Percentiles rank a stretch among this genome's conserved stretches.
phyloP scores from a whole-genome alignment of 2,329 filamentous ascomycete species.

The Malbranchea zuffiana region DNA sequence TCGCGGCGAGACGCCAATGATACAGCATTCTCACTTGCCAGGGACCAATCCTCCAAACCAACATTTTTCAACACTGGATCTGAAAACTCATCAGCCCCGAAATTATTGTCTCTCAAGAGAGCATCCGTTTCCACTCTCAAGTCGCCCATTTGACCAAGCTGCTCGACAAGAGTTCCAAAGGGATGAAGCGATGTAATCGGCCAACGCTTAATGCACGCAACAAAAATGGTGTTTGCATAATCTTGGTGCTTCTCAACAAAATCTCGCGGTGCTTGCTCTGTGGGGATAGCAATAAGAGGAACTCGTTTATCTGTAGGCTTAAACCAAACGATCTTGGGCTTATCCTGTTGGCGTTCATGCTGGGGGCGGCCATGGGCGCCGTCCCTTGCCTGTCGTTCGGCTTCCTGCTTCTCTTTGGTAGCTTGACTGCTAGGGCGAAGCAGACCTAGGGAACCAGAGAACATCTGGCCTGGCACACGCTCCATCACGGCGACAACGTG shows the following conservation, averaged over 20 bases:
- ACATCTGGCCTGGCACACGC: slow-evolving; percentile 96
- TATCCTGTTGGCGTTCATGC: slow-evolving; percentile 78
- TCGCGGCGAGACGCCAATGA: slow-evolving; percentile 67
- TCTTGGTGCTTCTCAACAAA: slow-evolving; percentile 98
- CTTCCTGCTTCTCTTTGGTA: slow-evolving; percentile 98
- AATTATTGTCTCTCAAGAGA: slow-evolving; percentile 95
- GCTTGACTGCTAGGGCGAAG: slow-evolving; percentile 94
- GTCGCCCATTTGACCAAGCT: slow-evolving; percentile 94
- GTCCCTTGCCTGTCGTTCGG: slow-evolving; percentile 83
- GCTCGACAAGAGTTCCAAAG: slow-evolving; percentile 93
- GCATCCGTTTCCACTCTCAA: slow-evolving; percentile 97
- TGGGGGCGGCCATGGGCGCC: slow-evolving; percentile 62
- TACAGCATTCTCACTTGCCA: slow-evolving; percentile 70
- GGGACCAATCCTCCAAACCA: slow-evolving; percentile 80
- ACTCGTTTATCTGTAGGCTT: slow-evolving; percentile 99
- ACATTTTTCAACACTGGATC: slow-evolving; percentile 92
- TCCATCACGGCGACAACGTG: slow-evolving; percentile 97
- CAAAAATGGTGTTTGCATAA: slow-evolving; percentile 94
- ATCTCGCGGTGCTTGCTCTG: slow-evolving; percentile 91
- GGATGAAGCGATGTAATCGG: slow-evolving; percentile 98
- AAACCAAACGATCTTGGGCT: slow-evolving; percentile 99
- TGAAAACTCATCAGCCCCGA: slow-evolving; percentile 92
- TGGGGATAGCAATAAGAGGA: slow-evolving; percentile 93
- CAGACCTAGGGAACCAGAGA: slow-evolving; percentile 88
- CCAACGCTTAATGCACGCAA: slow-evolving; percentile 98